These are phyloP conservation scores for Brassica cretica DNA, from an alignment of 345 rosid species.

Conservation along the genomic window DNA sequence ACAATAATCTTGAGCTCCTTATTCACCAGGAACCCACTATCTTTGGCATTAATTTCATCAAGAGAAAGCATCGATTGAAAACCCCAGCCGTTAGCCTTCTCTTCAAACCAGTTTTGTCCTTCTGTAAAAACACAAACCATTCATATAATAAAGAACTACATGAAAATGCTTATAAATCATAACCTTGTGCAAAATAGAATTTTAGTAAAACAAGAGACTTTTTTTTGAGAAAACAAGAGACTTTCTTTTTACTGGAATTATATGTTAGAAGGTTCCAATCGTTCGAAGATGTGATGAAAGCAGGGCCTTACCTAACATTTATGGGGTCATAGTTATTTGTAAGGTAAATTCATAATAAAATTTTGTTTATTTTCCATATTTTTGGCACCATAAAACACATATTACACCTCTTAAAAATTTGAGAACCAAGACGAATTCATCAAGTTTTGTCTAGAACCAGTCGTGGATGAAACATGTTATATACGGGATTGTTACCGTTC, in stretches of 20 bases:
- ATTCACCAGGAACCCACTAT: conserved; percentile 37
- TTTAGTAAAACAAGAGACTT: background rate
- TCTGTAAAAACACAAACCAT: conserved; percentile 5
- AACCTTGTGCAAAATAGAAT: background rate
- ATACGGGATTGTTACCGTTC: background rate
- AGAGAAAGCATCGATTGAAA: background rate
- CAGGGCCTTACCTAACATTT: background rate
- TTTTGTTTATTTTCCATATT: too few species aligned
- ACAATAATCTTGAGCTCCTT: conserved; percentile 63
- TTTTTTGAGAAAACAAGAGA: too few species aligned
- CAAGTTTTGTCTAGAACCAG: background rate
- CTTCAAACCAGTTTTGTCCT: background rate
- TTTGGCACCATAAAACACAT: background rate
- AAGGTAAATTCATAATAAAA: background rate
- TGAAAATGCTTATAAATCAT: background rate
- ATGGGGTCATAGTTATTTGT: background rate
- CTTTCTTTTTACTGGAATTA: too few species aligned
- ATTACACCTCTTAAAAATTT: background rate
- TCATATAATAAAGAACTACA: background rate
- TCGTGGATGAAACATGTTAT: background rate
- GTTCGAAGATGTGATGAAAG: background rate
- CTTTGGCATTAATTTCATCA: background rate
- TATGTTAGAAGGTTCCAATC: background rate
- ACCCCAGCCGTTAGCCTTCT: background rate
- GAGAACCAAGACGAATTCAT: background rate